These are phyloP conservation scores for Plantago elongata DNA, from an alignment of 257 asterid genomes.

Conservation along the genomic window DNA sequence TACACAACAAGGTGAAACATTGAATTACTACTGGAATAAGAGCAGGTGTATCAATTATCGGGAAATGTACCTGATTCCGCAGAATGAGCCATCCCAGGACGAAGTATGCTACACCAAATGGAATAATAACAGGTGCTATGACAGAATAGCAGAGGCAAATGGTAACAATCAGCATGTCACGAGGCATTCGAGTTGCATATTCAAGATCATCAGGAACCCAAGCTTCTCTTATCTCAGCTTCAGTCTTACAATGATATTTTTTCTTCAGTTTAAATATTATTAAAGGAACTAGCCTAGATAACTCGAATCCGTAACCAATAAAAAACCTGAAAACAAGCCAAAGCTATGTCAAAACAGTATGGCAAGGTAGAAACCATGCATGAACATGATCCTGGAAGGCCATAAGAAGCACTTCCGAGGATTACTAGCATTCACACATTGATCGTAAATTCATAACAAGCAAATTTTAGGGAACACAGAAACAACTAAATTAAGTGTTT, in stretches of 20 bases:
- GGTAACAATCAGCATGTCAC: constrained; percentile 67
- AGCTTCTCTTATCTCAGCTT: constrained; percentile 72
- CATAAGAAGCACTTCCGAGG: too few relatives aligned
- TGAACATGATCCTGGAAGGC: too few relatives aligned
- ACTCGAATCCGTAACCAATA: constrained; percentile 90
- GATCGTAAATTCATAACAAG: too few relatives aligned
- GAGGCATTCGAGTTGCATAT: constrained; percentile 72
- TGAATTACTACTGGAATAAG: too few relatives aligned
- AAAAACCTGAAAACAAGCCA: constrained; percentile 55
- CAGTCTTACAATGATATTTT: constrained; percentile 77
- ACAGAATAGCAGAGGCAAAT: constrained; percentile 77
- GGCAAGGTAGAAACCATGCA: too few relatives aligned
- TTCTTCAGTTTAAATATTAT: constrained; percentile 69
- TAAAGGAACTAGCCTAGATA: constrained; percentile 73
- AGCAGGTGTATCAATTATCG: neutral
- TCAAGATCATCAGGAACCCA: constrained; percentile 88
- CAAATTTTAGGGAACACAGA: too few relatives aligned
- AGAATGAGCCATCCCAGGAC: constrained; percentile 91
- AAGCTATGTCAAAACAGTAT: neutral
- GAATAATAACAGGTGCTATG: constrained; percentile 75
- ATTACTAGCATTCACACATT: too few relatives aligned
- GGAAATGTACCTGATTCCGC: constrained; percentile 70
- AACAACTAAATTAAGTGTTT: too few relatives aligned
- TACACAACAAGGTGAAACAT: neutral
- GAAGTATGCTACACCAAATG: constrained; percentile 76